Evolutionary conservation across 768 basidiomycete species (phyloP), one percentile per base, ranked within the genome.

Genomic region (Fomitopsis pulvina): DNA sequence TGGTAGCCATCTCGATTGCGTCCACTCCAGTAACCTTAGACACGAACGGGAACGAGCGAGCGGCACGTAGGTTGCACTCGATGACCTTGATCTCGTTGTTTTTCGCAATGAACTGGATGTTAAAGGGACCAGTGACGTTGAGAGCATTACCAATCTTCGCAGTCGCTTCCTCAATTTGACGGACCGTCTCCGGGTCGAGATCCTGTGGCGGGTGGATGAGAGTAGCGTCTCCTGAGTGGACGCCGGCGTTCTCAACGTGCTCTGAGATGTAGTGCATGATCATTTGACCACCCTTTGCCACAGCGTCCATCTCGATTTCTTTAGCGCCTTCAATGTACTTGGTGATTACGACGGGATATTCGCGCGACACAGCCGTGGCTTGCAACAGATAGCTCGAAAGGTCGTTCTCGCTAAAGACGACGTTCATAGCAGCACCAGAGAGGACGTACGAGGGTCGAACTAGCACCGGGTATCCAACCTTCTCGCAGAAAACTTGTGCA

Each of bases 11-110:
- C 73, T 98, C 95, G 58, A 99, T 97, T 3, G 95, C 95, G 64
- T 99, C 94, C 58, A 97, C 78, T 28, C 93, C 93, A 7, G 96
- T 97, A 52, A 96, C 92, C 68, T 99, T 99, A 7, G 93, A 96
- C 22, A 99, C 95, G 74, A 99, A 99, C 37, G 95, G 95, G 81
- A 95, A 97, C 0, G 95, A 97, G 53, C 95, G 82, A 21, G 95
- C 95, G 0, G 96, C 96, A 49, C 95, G 91, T 28, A 99, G 74
- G 70, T 99, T 99, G 71, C 95, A 98, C 68, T 99, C 95, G 66
- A 99, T 99, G 60, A 99, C 95, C 77, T 99, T 99, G 77, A 99
- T 98, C 69, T 97, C 95, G 72, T 97, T 98, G 72, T 99, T 89
- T 80, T 99, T 99, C 45, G 95, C 95, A 60, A 99, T 97, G 71